Evolutionary conservation across 2,329 filamentous ascomycete genomes (phyloP), one percentile per base, ranked within the genome.

Genomic region (Exophiala xenobiotica): DNA sequence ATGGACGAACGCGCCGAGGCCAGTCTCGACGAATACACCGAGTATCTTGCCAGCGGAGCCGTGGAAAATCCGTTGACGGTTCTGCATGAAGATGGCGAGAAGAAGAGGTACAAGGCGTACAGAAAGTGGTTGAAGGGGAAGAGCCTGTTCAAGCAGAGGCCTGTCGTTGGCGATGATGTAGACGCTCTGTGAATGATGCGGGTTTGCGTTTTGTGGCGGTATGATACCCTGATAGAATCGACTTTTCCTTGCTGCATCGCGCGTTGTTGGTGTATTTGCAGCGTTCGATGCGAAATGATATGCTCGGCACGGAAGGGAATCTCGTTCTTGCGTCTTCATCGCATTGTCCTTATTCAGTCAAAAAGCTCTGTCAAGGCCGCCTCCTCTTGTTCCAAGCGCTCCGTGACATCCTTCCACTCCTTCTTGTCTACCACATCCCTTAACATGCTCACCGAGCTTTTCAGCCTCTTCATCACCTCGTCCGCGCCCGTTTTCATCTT

Each of bases 81-180:
- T 11, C 85, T 84, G 1, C 86, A 91, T 38, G 91, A 95, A 64
- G 93, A 97, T 68, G 79, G 84, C 39, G 79, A 80, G 33, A 97
- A 95, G 79, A 96, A 97, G 78, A 78, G 93, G 61, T 99, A 99
- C 70, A 97, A 96, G 72, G 88, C 91, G 7, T 99, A 99, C 71
- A 77, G 86, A 64, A 95, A 96, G 71, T 99, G 93, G 92, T 76
- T 99, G 65, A 81, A 85, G 56, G 92, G 92, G 14, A 97, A 96
- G 75, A 96, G 90, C 63, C 79, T 97, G 64, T 97, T 97, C 69
- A 97, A 97, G 72, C 91, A 96, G 76, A 82, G 85, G 39, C 78
- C 58, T 14, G 47, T 59, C 11, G 46, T 61, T n/a, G 59, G 59
- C 18, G 58, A 60, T 20, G 59, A 61, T 9, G 37, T 54, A 23